Conservation (phyloP, 2,329 filamentous ascomycete genomes). For the Fusarium incarnatum region DNA sequence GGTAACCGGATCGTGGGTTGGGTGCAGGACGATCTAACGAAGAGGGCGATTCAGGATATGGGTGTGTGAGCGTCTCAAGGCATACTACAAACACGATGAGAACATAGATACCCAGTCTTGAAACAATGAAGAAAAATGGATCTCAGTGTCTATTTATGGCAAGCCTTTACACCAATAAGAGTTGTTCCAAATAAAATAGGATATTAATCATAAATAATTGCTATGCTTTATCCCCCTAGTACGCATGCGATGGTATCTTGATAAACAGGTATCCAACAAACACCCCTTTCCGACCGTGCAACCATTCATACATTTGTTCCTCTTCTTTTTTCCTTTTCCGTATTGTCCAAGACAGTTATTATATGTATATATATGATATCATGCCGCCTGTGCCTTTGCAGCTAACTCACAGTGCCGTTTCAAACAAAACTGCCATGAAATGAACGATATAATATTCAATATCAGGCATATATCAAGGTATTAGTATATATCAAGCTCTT, state of each 20-base stretch:
- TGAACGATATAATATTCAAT: constrained; percentile 1
- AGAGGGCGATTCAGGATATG: constrained; percentile 53
- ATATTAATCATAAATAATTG: constrained; percentile 34
- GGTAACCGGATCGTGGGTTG: constrained; percentile 74
- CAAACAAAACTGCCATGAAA: constrained; percentile 4
- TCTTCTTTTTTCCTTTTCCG: constrained; percentile 11
- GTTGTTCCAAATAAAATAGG: not conserved
- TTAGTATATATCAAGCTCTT: constrained; percentile 53
- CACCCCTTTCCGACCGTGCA: constrained; percentile 27
- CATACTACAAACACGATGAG: not conserved
- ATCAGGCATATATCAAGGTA: not conserved
- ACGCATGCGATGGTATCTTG: constrained; percentile 44
- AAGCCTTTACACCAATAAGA: not conserved
- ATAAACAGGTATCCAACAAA: constrained; percentile 37
- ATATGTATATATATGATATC: constrained; percentile 27
- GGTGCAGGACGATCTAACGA: constrained; percentile 71
- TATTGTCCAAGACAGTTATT: constrained; percentile 37
- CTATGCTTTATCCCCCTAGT: constrained; percentile 29
- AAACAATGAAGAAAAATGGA: not conserved
- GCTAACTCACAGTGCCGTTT: constrained; percentile 2
- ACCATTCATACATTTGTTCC: constrained; percentile 17
- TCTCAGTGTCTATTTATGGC: not conserved
- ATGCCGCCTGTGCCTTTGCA: not conserved
- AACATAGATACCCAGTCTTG: constrained; percentile 11
- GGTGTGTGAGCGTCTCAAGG: constrained; percentile 8